phyloP scores from a whole-genome alignment of 495 filamentous ascomycete species.

The Penicillium flavigenum region DNA sequence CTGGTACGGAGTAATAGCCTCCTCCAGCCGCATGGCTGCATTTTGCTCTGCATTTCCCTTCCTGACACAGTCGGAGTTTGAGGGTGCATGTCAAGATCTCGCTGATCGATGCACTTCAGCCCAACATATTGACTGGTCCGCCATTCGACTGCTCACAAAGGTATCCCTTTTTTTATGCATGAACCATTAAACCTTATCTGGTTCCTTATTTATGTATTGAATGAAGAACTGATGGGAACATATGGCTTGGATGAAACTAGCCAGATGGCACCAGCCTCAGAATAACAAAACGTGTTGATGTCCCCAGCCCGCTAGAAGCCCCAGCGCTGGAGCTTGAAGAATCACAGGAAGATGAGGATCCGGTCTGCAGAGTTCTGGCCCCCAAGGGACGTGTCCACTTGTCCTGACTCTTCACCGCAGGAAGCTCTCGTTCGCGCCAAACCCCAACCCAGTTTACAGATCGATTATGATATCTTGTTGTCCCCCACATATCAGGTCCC shows the following conservation, averaged over 20 bases:
- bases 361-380: conserved; percentile 28
- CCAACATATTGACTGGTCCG: conserved; percentile 29
- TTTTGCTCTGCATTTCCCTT: conserved; percentile 48
- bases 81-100: conserved; percentile 58
- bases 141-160: conserved; percentile 34
- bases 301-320: conserved; percentile 15
- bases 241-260: conserved; percentile 18
- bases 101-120: conserved; percentile 40
- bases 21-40: conserved; percentile 18
- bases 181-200: conserved; percentile 7
- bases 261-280: conserved; percentile 34
- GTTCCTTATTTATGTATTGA: not conserved
- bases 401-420: conserved; percentile 35
- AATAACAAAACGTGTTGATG: conserved; percentile 34
- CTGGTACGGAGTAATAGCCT: conserved; percentile 21
- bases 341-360: conserved; percentile 39
- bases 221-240: conserved; percentile 9
- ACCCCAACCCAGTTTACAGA: conserved; percentile 32
- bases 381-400: conserved; percentile 7
- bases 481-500: conserved; percentile 53
- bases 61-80: conserved; percentile 58
- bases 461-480: conserved; percentile 55
- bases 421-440: conserved; percentile 41
- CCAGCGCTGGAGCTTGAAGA: conserved; percentile 18
- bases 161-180: conserved; percentile 27